Base-by-base conservation (phyloP, 1,139 yeast genomes). In the Meyerozyma guilliermondii region DNA sequence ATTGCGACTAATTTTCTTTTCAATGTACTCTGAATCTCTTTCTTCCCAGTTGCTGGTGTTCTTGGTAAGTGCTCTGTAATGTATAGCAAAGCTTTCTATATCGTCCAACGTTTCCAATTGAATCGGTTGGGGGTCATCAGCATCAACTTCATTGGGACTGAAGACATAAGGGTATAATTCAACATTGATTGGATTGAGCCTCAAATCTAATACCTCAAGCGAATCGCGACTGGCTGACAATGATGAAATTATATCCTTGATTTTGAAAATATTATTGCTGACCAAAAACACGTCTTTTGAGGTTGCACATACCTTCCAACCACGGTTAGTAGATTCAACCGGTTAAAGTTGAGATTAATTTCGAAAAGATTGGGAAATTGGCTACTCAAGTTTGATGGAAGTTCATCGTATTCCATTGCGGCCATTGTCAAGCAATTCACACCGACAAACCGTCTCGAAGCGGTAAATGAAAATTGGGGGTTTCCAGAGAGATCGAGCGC, bases 111-210 rank as follows among this genome's bases (percentile, higher is more conserved):
- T 64, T 40, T 71, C 76, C 33, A 74, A 53, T 31, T 69, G 71
- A 16, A 71, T 70, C 5, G 71, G 69, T 39, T 59, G 52, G 13
- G 42, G 41, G 30, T 50, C 43, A 13, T 45, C 43, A 7, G 51
- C 49, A n/a, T 52, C 45, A 16, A 65, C 50, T 46, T 75, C 79
- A 14, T 70, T 65, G 3, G 76, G 74, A 46, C 69, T 71, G 55
- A 78, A 78, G 2, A 78, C 76, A 51, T 66, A 76, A 0, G 83
- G 81, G 52, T 79, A 78, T 38, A 76, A 63, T 11, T 67, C 71
- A 30, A 62, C 58, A 35, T 72, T 78, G 35, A 77, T 51, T 8
- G 80, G 74, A 50, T 80, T 80, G 44, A 77, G 70, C 41, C 83
- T 61, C 38, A 76, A 50, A 54, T 79, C 84, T 16, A 79, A 53